These are phyloP conservation scores for Bryum argenteum DNA, from an alignment of 225 moss, liverwort and hornwort species.

Conservation along the genomic window DNA sequence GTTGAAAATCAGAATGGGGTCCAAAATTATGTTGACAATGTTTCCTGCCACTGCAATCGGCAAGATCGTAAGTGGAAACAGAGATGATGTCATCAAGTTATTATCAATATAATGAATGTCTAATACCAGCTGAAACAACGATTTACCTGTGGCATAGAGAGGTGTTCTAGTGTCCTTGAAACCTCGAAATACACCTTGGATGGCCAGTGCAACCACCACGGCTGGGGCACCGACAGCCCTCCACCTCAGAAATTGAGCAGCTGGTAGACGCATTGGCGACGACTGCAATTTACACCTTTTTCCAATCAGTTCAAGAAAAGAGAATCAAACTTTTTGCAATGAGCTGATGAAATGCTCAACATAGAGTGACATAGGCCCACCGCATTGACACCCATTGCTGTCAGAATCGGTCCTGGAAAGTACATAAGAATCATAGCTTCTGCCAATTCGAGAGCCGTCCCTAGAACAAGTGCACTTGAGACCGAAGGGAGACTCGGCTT, in stretches of 20 bases:
- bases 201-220: slow-evolving; percentile 70
- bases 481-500: slow-evolving; percentile 72
- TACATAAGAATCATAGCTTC: slow-evolving; percentile 38
- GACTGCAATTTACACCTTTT: slow-evolving; percentile 38
- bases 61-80: not conserved
- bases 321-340: not conserved
- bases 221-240: slow-evolving; percentile 80
- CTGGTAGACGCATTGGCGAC: slow-evolving; percentile 70
- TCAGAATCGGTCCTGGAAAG: slow-evolving; percentile 44
- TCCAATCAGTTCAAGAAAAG: not conserved
- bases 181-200: slow-evolving; percentile 81
- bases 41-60: slow-evolving; percentile 67
- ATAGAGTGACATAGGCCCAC: slow-evolving; percentile 33
- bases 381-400: slow-evolving; percentile 42
- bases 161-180: slow-evolving; percentile 86
- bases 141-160: slow-evolving; percentile 66
- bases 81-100: not conserved
- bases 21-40: slow-evolving; percentile 62
- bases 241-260: slow-evolving; percentile 68
- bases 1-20: slow-evolving; percentile 70
- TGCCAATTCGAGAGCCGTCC: slow-evolving; percentile 34
- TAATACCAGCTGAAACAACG: slow-evolving; percentile 17
- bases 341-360: not conserved
- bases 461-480: slow-evolving; percentile 62
- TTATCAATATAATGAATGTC: not conserved